Evolutionary conservation across 2,329 filamentous ascomycete species (phyloP).

Genomic region (Clarireedia hainanense): DNA sequence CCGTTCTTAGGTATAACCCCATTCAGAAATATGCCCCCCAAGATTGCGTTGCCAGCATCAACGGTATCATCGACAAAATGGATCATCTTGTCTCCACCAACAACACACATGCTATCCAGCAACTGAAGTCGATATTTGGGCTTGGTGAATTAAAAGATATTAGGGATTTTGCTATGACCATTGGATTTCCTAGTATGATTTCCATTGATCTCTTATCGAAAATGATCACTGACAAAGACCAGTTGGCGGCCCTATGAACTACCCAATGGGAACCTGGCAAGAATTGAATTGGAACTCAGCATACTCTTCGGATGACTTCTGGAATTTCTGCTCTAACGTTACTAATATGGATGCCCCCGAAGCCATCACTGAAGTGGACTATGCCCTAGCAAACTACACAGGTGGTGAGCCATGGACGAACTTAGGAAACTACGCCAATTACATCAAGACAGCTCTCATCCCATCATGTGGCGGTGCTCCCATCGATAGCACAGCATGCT

Average conservation of each 20-base stretch:
- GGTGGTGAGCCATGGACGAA: constrained; percentile 41
- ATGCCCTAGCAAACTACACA: constrained; percentile 40
- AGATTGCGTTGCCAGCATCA: constrained; percentile 42
- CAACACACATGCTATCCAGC: constrained; percentile 34
- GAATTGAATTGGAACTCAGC: constrained; percentile 41
- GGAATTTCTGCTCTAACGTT: constrained; percentile 43
- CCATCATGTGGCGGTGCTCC: constrained; percentile 35
- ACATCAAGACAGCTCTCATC: constrained; percentile 39
- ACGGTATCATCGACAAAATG: constrained; percentile 41
- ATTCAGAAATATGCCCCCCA: constrained; percentile 42
- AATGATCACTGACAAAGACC: constrained; percentile 3
- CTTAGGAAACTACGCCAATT: constrained; percentile 44
- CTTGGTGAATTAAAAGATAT: constrained; percentile 37
- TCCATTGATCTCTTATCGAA: background rate
- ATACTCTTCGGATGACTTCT: constrained; percentile 40
- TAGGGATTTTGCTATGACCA: constrained; percentile 40
- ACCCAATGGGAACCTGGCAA: constrained; percentile 45
- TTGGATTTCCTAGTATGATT: constrained; percentile 34
- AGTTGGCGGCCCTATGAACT: constrained; percentile 39
- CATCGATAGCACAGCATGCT: constrained; percentile 38
- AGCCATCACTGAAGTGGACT: constrained; percentile 38
- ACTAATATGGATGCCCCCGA: constrained; percentile 38
- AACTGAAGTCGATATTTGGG: constrained; percentile 41
- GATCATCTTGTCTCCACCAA: constrained; percentile 38
- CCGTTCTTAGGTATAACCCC: constrained; percentile 31